A percentile compares a stretch with the other conserved stretches of the same genome.
These are phyloP conservation scores for Aspergillus asperescens DNA, from an alignment of 495 filamentous ascomycete species.

Conservation along the genomic window DNA sequence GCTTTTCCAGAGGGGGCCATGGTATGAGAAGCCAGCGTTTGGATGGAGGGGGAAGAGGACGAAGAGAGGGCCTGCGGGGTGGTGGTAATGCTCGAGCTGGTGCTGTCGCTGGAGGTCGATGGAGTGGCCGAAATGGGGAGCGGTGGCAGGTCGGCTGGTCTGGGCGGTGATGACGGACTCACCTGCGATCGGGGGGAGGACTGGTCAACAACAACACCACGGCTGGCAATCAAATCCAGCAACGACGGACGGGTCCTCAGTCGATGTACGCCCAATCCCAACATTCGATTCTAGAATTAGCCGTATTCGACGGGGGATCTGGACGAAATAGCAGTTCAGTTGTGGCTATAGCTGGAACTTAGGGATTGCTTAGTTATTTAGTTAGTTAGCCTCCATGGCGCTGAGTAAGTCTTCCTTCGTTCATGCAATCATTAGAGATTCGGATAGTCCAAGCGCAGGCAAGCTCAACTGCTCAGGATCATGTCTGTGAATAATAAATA, in stretches of 20 bases:
- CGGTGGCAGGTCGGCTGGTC: conserved; percentile 43
- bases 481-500: neutral
- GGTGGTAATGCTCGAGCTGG: conserved; percentile 36
- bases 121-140: conserved; percentile 49
- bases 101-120: conserved; percentile 36
- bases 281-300: conserved; percentile 36
- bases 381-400: conserved; percentile 2
- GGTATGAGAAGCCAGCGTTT: conserved; percentile 36
- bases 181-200: conserved; percentile 2
- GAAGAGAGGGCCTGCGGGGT: conserved; percentile 30
- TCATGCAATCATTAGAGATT: too few relatives aligned
- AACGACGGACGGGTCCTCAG: conserved; percentile 67
- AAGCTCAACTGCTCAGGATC: neutral
- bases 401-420: conserved; percentile 15
- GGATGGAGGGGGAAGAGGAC: conserved; percentile 32
- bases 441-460: neutral
- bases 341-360: neutral
- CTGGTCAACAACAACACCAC: conserved; percentile 28
- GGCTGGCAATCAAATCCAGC: conserved; percentile 60
- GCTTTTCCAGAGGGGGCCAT: conserved; percentile 59
- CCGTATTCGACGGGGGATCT: neutral
- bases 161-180: conserved; percentile 36
- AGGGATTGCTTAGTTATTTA: neutral
- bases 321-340: neutral
- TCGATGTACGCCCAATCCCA: conserved; percentile 55